Conservation (phyloP, 495 filamentous ascomycete genomes). For the Lophium mytilinum region DNA sequence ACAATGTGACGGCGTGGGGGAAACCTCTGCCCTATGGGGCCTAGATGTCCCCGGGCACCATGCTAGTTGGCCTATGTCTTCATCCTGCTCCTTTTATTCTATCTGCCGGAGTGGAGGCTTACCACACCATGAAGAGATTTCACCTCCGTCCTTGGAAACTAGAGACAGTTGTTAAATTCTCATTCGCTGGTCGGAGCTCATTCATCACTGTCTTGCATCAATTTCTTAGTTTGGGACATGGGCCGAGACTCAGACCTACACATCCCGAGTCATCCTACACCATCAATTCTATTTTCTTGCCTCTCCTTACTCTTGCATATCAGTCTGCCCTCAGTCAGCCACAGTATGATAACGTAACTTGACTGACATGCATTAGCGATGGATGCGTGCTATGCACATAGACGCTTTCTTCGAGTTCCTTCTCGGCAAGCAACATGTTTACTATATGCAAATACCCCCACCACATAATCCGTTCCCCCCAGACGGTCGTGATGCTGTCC, state of each 20-base stretch:
- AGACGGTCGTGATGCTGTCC: constrained; percentile 73
- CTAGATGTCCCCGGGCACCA: too few species aligned
- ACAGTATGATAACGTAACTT: background rate
- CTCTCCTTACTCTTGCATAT: background rate
- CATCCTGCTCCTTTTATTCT: too few species aligned
- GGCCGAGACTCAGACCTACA: too few species aligned
- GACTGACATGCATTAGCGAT: constrained; percentile 50
- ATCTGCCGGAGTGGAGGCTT: too few species aligned
- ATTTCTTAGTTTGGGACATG: too few species aligned
- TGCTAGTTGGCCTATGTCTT: too few species aligned
- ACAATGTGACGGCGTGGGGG: too few species aligned
- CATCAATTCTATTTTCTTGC: background rate
- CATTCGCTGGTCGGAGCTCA: background rate
- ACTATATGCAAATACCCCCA: constrained; percentile 75
- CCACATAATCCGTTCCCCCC: constrained; percentile 53
- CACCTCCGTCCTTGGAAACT: too few species aligned
- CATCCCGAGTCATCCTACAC: too few species aligned
- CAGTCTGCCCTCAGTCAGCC: too few species aligned
- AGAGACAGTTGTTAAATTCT: background rate
- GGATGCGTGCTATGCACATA: constrained; percentile 98
- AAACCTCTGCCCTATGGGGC: too few species aligned
- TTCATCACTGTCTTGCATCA: background rate
- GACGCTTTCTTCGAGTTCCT: constrained; percentile 95
- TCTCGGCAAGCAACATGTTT: constrained; percentile 67
- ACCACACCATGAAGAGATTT: too few species aligned